phyloP scores from a whole-genome alignment of 179 eudicot genomes.

The Gypsophila paniculata region DNA sequence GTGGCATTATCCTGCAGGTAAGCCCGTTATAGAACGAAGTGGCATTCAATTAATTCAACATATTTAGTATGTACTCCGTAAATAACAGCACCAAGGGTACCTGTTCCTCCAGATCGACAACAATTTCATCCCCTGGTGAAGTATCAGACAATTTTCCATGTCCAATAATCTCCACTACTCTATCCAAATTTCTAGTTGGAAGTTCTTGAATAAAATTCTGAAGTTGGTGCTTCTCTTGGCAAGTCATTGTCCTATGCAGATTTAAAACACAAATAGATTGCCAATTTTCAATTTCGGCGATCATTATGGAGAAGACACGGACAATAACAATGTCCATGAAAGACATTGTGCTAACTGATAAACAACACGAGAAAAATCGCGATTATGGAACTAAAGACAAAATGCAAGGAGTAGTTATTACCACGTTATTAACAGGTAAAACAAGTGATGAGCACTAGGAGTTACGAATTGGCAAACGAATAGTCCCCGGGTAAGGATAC shows the following conservation, averaged over 20 bases:
- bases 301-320: neutral
- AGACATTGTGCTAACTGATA: neutral
- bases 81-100: constrained; percentile 25
- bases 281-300: constrained; percentile 1
- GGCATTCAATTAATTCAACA: neutral
- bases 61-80: neutral
- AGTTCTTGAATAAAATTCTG: constrained; percentile 46
- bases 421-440: no score
- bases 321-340: neutral
- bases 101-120: constrained; percentile 61
- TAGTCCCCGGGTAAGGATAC: neutral
- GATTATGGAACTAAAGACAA: constrained; percentile 3
- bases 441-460: neutral
- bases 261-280: constrained; percentile 3
- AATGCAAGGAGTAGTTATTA: neutral
- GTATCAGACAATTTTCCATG: constrained; percentile 31
- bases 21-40: neutral
- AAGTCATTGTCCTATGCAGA: constrained; percentile 56
- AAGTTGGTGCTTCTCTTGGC: constrained; percentile 62
- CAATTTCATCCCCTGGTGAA: constrained; percentile 34
- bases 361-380: neutral
- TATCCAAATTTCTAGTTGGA: constrained; percentile 56
- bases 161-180: constrained; percentile 64
- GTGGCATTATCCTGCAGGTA: constrained; percentile 53
- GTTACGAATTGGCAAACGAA: neutral